Evolutionary conservation across 768 basidiomycete species (phyloP), one percentile per base, ranked within the genome.

Genomic region (Ephemerocybe angulata): DNA sequence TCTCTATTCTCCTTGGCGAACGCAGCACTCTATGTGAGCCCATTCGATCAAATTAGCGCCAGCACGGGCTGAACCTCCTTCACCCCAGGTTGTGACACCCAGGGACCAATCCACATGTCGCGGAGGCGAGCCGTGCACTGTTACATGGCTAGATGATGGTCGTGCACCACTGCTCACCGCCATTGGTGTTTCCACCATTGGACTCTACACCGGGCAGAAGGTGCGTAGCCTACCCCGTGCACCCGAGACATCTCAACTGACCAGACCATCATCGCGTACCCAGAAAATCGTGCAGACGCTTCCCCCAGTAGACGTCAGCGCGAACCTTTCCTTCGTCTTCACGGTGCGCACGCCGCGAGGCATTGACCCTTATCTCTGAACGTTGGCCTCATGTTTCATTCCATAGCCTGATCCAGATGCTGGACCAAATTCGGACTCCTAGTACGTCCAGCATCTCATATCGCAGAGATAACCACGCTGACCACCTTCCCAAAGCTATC

Each of bases 141-240:
- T 89, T 6, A 54, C 72, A 42, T 90, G 87, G 87, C 55, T 81
- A 1, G 88, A 91, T 52, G 73, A 90, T 57, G 87, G 87, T 17
- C 35, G 56, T 10, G 33, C 53, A 1, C 88, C 88, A 3, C 65
- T 81, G 17, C 58, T 78, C n/a, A 38, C 70, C 5, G 54, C 62
- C 30, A 77, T 89, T 46, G 86, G 86, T 3, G 64, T 78, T 0
- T 76, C 79, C 49, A 68, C 70, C 2, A 76, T 86, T 50, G 84
- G 73, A 1, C 67, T 91, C 29, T 90, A 80, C 58, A 76, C 75
- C n/a, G 84, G 83, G 8, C 63, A 77, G 7, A 64, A 73, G 69
- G 86, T 85, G 55, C 47, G 77, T 7, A 19, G 10, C 12, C 30
- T 31, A 41, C 51, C 44, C 33, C 38, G 30, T 43, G 47, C 22